Conservation (phyloP, 2,329 filamentous ascomycete genomes). For the Epichloe aotearoae region DNA sequence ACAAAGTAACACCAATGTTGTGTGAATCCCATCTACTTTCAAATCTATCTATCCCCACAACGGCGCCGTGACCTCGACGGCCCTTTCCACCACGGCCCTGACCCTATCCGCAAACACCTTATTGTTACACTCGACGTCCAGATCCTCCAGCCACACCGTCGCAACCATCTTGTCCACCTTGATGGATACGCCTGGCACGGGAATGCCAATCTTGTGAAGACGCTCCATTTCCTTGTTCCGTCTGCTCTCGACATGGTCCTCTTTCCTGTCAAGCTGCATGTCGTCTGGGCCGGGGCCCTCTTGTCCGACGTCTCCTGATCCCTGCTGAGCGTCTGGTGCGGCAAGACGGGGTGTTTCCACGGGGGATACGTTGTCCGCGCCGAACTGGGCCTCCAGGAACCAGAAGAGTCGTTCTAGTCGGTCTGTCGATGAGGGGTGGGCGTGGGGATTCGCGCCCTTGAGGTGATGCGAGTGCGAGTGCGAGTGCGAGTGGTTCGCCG, state of each 20-base stretch:
- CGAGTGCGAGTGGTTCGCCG: slow-evolving; percentile 16
- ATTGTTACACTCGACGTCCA: slow-evolving; percentile 79
- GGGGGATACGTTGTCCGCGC: slow-evolving; percentile 67
- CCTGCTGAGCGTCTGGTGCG: background rate
- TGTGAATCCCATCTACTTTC: no score
- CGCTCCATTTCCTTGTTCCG: slow-evolving; percentile 61
- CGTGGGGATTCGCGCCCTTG: slow-evolving; percentile 51
- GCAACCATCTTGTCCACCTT: slow-evolving; percentile 79
- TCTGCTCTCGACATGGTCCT: slow-evolving; percentile 34
- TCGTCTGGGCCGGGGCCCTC: slow-evolving; percentile 3
- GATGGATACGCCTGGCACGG: slow-evolving; percentile 79
- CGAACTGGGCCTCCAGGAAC: slow-evolving; percentile 96
- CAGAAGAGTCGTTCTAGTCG: slow-evolving; percentile 77
- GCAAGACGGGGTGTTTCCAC: slow-evolving; percentile 43
- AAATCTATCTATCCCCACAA: slow-evolving; percentile 40
- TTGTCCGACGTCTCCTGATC: background rate
- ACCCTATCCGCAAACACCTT: slow-evolving; percentile 72
- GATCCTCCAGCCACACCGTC: slow-evolving; percentile 79
- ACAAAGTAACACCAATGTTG: background rate
- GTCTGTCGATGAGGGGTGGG: slow-evolving; percentile 57
- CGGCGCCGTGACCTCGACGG: slow-evolving; percentile 73
- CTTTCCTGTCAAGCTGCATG: slow-evolving; percentile 16
- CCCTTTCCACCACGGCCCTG: slow-evolving; percentile 77
- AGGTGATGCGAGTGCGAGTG: slow-evolving; percentile 28
- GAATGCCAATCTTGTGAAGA: slow-evolving; percentile 72